phyloP scores from a whole-genome alignment of 352 stramenopile species.

The Blastocystis sp. region DNA sequence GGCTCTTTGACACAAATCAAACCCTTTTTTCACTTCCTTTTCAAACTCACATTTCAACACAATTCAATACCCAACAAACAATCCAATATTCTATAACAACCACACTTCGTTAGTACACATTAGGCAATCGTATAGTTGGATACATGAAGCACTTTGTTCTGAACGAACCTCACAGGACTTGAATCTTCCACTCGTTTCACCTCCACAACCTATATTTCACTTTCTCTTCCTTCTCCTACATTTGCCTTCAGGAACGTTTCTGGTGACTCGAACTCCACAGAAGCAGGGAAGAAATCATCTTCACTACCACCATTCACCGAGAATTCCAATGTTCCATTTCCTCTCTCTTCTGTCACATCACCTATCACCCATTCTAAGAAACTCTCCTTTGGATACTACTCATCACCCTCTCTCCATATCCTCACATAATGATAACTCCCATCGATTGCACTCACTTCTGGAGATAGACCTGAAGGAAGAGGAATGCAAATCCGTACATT shows the following conservation, averaged over 20 bases:
- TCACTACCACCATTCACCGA: background rate
- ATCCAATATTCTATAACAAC: background rate
- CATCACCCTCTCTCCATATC: background rate
- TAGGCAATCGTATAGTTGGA: slow-evolving; percentile 42
- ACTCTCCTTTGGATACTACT: slow-evolving; percentile 49
- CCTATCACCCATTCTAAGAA: slow-evolving; percentile 50
- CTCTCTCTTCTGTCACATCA: slow-evolving; percentile 23
- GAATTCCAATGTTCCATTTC: slow-evolving; percentile 36
- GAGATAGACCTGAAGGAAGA: background rate
- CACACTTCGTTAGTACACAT: background rate
- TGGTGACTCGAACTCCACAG: slow-evolving; percentile 39
- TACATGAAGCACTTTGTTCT: background rate
- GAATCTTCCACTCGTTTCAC: background rate
- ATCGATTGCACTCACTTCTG: background rate
- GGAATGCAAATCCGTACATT: slow-evolving; percentile 55
- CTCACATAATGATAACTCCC: slow-evolving; percentile 33
- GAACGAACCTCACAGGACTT: background rate
- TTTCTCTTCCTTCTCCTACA: background rate
- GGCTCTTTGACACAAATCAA: background rate
- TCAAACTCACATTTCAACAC: background rate
- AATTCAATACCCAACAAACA: background rate
- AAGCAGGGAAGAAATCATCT: slow-evolving; percentile 55
- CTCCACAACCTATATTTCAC: slow-evolving; percentile 10
- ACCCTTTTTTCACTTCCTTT: background rate
- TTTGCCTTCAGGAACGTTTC: slow-evolving; percentile 14